These are phyloP conservation scores for Phytophthora uliginosa DNA, from an alignment of 352 stramenopile genomes.

Conservation along the genomic window DNA sequence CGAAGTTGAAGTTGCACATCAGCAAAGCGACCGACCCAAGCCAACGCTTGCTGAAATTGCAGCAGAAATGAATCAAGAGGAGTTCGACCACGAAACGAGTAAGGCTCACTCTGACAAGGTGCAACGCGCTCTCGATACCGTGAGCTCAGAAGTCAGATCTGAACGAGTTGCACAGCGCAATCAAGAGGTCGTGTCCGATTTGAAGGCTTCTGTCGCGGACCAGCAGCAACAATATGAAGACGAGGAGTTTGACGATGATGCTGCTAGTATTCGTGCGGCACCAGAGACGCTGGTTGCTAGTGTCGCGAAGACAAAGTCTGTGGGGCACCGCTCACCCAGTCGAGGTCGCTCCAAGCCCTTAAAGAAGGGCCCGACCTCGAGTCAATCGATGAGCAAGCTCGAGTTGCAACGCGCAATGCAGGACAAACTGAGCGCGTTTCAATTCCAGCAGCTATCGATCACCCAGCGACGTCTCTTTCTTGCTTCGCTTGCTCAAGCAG, in stretches of 20 bases:
- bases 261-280: constrained; percentile 29
- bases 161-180: constrained; percentile 37
- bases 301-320: constrained; percentile 30
- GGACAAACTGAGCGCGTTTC: constrained; percentile 69
- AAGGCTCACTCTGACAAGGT: constrained; percentile 31
- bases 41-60: constrained; percentile 42
- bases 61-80: constrained; percentile 53
- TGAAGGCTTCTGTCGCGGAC: constrained; percentile 50
- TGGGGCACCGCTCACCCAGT: constrained; percentile 25
- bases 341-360: constrained; percentile 25
- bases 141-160: constrained; percentile 35
- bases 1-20: constrained; percentile 16
- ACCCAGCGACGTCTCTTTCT: constrained; percentile 74
- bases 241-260: constrained; percentile 63
- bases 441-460: constrained; percentile 66
- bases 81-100: constrained; percentile 29
- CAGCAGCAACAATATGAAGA: constrained; percentile 58
- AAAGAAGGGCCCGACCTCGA: constrained; percentile 30
- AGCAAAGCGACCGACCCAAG: constrained; percentile 11
- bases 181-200: constrained; percentile 35
- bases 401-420: constrained; percentile 53
- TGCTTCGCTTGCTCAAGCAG: constrained; percentile 51
- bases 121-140: constrained; percentile 34
- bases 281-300: constrained; percentile 42
- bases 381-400: constrained; percentile 31